Base-by-base conservation (phyloP, 768 basidiomycete species). In the Boletus barrowsii region DNA sequence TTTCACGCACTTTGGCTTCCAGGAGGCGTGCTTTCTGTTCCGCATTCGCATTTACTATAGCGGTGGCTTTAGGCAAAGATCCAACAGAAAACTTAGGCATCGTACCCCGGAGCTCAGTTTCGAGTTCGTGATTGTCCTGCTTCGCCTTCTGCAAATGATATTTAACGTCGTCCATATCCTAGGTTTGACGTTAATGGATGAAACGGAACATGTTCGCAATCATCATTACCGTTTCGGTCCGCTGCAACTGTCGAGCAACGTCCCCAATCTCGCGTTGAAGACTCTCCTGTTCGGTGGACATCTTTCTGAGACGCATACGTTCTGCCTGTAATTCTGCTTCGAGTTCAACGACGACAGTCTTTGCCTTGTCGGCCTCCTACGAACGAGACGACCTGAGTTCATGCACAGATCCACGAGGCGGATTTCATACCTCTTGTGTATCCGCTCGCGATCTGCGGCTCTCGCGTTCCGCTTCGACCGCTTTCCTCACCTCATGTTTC, bases 161-260 rank as follows among this genome's bases (percentile, higher is more conserved):
- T 58, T 83, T 85, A 41, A 93, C 81, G 47, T 86, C 87, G 24
- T 87, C 82, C 81, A 93, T 90, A 62, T 90, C 89, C 89, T 92
- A 60, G 22, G 22, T 29, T 47, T 7, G n/a, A 18, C 41, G 56
- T 62, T 42, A 56, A 22, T 32, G 13, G 22, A 44, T 20, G 41
- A 13, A 39, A 44, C 24, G n/a, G 49, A 36, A 14, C 40, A 18
- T 18, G 29, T 29, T 30, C 22, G n/a, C 35, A 7, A 29, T 29
- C 42, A n/a, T 8, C 3, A 64, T 64, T 63, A 88, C 89, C 40
- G 81, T 78, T 74, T 91, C 87, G 13, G 86, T 87, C 26, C 88
- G 79, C 56, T 82, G 79, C 60, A 93, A 67, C 57, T 92, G 82
- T 14, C 77, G 72, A 29, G 83, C 60, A 46, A 92, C 76, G 10